phyloP scores from a whole-genome alignment of 176 grass and related monocot species.

The Oryza australiensis region DNA sequence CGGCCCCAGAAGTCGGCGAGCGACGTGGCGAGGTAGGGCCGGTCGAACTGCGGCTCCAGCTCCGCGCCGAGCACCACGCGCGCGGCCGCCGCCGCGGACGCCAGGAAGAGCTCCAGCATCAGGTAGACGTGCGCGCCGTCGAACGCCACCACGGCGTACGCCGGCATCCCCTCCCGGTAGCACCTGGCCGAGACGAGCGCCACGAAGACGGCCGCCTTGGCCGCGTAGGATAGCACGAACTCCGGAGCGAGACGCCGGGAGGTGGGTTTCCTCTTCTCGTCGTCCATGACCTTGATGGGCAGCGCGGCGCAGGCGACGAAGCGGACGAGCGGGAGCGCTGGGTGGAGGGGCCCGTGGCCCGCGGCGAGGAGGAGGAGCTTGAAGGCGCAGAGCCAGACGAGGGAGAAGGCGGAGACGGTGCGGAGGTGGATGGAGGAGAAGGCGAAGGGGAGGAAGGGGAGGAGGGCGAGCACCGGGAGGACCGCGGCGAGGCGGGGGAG shows the following conservation, averaged over 20 bases:
- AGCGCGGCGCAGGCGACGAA: constrained; percentile 59
- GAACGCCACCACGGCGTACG: constrained; percentile 36
- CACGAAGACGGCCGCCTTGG: constrained; percentile 46
- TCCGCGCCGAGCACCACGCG: constrained; percentile 44
- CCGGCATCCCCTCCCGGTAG: constrained; percentile 28
- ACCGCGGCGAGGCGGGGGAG: constrained; percentile 42
- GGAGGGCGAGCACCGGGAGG: constrained; percentile 51
- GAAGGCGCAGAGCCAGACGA: constrained; percentile 67
- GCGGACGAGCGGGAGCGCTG: constrained; percentile 37
- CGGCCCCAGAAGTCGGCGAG: constrained; percentile 68
- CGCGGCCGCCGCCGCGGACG: constrained; percentile 41
- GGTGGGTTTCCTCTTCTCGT: not conserved
- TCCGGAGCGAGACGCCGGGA: not conserved
- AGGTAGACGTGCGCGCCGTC: constrained; percentile 65
- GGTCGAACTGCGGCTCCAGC: constrained; percentile 73
- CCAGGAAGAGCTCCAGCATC: constrained; percentile 55
- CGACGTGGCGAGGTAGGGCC: constrained; percentile 54
- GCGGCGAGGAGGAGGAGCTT: constrained; percentile 67
- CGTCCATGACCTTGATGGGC: constrained; percentile 42
- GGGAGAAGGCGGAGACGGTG: constrained; percentile 68
- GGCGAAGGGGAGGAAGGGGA: constrained; percentile 58
- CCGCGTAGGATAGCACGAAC: constrained; percentile 33
- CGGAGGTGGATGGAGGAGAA: constrained; percentile 70
- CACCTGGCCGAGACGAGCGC: constrained; percentile 42
- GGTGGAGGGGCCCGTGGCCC: constrained; percentile 49